Evolutionary conservation across 106 monocot species (phyloP), one percentile per base, ranked within the genome.

Genomic region (Dactylorhiza incarnata): DNA sequence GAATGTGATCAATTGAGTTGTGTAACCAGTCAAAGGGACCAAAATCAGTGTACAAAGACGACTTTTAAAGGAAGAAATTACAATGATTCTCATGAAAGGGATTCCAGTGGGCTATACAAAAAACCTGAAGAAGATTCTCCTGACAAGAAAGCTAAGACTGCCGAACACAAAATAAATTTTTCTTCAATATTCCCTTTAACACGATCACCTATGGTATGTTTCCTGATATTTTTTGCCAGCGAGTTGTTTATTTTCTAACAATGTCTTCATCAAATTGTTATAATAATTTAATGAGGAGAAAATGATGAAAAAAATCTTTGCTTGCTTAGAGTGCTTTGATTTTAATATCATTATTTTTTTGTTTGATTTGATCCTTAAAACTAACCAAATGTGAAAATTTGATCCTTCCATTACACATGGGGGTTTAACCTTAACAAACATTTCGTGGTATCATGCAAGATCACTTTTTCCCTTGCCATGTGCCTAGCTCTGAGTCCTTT

Each of bases 181-280:
- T 15, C 69, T 69, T 17, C 45, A 16, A 43, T 69, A 6, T 69
- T 69, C 45, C 69, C 69, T 45, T 37, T 69, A 17, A 69, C 69
- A 43, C 43, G 69, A 17, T n/a, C 69, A 9, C 69, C 69, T 7
- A 15, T 45, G 69, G 69, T 69, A 69, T 14, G 17, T 45, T 69
- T 69, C n/a, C 6, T 46, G 45, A 65, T 26, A 29, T 65, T 29
- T 65, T n/a, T 58, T 58, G 17, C 20, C 58, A 20, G 26, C 25
- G 9, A 65, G 26, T 10, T 25, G 26, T 25, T 65, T 58, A 58
- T 54, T 54, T 17, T 16, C 15, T n/a, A 5, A 13, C 54, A 54
- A 53, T 14, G 17, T 53, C 13, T 29, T 29, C 15, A 54, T 22
- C 22, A 20, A 6, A 5, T 58, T 19, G 8, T 58, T 53, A 53